Conservation (phyloP, 805 yeast species). For the Nakazawaea ambrosiae region DNA sequence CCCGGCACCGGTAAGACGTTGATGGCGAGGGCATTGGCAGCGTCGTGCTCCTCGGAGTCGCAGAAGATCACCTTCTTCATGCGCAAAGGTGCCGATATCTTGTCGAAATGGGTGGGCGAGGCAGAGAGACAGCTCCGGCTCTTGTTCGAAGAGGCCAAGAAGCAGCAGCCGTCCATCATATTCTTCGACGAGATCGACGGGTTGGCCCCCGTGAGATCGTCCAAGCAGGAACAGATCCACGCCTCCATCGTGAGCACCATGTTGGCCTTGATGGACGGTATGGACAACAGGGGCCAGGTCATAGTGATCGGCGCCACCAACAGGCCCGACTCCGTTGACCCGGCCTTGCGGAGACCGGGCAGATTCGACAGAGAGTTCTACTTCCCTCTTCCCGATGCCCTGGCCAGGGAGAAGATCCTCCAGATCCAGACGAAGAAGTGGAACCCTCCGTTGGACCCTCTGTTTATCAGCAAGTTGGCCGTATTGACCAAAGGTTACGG, state of each 20-base stretch:
- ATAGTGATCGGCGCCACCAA: constrained; percentile 98
- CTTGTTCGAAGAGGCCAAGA: constrained; percentile 91
- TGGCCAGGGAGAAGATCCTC: constrained; percentile 73
- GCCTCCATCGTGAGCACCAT: constrained; percentile 95
- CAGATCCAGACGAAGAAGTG: constrained; percentile 85
- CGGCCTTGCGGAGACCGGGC: constrained; percentile 95
- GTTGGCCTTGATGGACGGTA: constrained; percentile 96
- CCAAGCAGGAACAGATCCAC: constrained; percentile 97
- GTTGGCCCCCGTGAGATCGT: constrained; percentile 93
- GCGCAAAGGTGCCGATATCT: constrained; percentile 97
- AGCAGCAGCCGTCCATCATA: constrained; percentile 91
- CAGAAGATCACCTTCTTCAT: constrained; percentile 90
- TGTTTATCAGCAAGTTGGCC: constrained; percentile 63
- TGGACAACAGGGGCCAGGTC: constrained; percentile 98
- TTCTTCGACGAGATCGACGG: constrained; percentile 99
- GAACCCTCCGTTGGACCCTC: constrained; percentile 61
- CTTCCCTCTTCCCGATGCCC: constrained; percentile 84
- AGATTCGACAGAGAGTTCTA: constrained; percentile 95
- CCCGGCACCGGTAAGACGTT: constrained; percentile 99
- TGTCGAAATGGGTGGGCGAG: constrained; percentile 98
- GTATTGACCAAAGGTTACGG: constrained; percentile 90
- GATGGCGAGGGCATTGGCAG: constrained; percentile 96
- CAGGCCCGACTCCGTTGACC: constrained; percentile 97
- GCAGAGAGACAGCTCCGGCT: constrained; percentile 92
- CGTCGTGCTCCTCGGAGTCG: constrained; percentile 81